phyloP scores from a whole-genome alignment of 768 basidiomycete species.

The Lentinula aciculospora region DNA sequence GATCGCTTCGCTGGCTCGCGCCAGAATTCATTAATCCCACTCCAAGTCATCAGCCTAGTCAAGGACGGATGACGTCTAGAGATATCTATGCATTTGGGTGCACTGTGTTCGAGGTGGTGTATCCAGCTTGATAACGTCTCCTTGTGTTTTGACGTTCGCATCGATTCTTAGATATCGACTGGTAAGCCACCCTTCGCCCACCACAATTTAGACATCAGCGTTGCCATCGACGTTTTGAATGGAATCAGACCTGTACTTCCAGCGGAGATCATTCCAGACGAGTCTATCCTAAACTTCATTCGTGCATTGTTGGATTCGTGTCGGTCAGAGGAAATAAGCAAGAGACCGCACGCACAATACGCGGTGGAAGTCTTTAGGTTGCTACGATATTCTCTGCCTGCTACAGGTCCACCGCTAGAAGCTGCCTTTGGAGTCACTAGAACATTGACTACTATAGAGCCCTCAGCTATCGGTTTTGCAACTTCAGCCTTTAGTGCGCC shows the following conservation, averaged over 20 bases:
- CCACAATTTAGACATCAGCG: background rate
- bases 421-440: too few relatives aligned
- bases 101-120: slow-evolving; percentile 6
- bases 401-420: too few relatives aligned
- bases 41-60: background rate
- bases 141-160: too few relatives aligned
- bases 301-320: background rate
- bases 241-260: slow-evolving; percentile 9
- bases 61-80: background rate
- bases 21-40: slow-evolving; percentile 10
- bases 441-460: too few relatives aligned
- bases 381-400: too few relatives aligned
- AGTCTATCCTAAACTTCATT: background rate
- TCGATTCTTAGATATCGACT: slow-evolving; percentile 5
- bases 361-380: too few relatives aligned
- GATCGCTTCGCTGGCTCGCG: slow-evolving; percentile 11
- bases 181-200: slow-evolving; percentile 8
- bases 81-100: slow-evolving; percentile 13
- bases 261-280: background rate
- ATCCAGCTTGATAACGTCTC: too few relatives aligned
- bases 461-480: too few relatives aligned
- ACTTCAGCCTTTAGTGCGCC: too few relatives aligned
- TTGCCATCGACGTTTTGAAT: slow-evolving; percentile 4
- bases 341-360: background rate
- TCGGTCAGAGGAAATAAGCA: slow-evolving; percentile 4